Percentiles rank a stretch among this genome's conserved stretches.
These are phyloP conservation scores for Lactifluus piperatus DNA, from an alignment of 768 basidiomycete species.

Conservation along the genomic window DNA sequence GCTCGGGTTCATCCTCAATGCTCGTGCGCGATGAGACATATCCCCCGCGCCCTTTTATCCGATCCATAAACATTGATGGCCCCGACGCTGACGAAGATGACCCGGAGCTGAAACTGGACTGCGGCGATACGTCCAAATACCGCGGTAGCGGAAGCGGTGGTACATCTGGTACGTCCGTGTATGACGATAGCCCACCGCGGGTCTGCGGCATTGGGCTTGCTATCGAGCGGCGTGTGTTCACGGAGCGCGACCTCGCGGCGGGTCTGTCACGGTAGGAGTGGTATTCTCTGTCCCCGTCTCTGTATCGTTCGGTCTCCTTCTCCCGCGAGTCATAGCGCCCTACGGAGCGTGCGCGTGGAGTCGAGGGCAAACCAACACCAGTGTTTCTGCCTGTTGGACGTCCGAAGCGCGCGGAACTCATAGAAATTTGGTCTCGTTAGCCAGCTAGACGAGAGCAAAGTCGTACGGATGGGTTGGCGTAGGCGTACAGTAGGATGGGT, in stretches of 20 bases:
- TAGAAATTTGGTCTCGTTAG: constrained; percentile 10
- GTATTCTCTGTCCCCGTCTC: constrained; percentile 14
- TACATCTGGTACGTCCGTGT: constrained; percentile 1
- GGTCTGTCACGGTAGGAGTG: constrained; percentile 2
- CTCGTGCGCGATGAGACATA: constrained; percentile 37
- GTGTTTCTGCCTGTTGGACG: constrained; percentile 1
- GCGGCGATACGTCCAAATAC: constrained; percentile 2
- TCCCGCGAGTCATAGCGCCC: constrained; percentile 19
- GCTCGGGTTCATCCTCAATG: constrained; percentile 32
- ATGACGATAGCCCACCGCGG: background rate
- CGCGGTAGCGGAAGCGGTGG: constrained; percentile 20
- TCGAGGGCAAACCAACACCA: constrained; percentile 32
- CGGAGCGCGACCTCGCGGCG: constrained; percentile 6
- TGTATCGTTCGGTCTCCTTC: background rate
- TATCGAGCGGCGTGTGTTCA: constrained; percentile 23
- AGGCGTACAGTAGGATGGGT: background rate
- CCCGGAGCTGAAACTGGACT: constrained; percentile 24
- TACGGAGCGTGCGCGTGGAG: constrained; percentile 32
- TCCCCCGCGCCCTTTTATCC: constrained; percentile 26
- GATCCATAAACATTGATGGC: constrained; percentile 31
- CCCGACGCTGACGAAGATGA: constrained; percentile 24
- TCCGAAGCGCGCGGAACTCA: constrained; percentile 11
- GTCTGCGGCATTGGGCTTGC: constrained; percentile 8
- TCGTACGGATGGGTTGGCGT: background rate
- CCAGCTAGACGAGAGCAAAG: constrained; percentile 9